Evolutionary conservation across 768 basidiomycete species (phyloP), one percentile per base, ranked within the genome.

Genomic region (Phylloporus rhodoxanthus): DNA sequence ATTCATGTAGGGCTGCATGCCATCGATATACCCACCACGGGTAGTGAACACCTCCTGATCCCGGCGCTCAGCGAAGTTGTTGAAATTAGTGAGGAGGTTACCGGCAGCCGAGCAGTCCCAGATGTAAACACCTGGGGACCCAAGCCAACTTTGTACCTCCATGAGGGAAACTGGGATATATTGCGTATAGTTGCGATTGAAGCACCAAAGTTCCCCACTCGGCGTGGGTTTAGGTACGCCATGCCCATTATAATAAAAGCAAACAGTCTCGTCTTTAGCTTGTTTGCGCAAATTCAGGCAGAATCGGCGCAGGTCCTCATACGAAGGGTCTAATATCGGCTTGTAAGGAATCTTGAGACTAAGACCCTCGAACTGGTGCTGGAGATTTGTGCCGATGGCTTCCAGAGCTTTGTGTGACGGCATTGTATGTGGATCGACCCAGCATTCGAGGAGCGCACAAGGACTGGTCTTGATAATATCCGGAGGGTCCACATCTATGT

Each of bases 91-190:
- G 26, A 98, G 72, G 37, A 98, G 82, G 68, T 97, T 82, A 1
- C 96, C 96, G 2, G 96, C 95, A n/a, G 91, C 90, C 2, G 92
- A 94, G 66, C 94, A 97, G 64, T 99, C 96, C 96, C 96, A 99
- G 47, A 99, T 91, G 66, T 94, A 98, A 25, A 98, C 91, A 26
- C 89, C 91, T 1, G 96, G 96, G 1, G 91, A 89, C 6, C 91
- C 92, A 4, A 98, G 72, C 91, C 93, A 97, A 17, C 75, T 80
- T 65, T 98, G 94, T 14, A 99, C 76, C 58, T 99, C 96, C 66
- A 86, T 86, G 37, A 99, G 74, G 15, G 91, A 93, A 10, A 98
- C 88, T 0, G 96, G 96, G 51, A 98, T 98, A 63, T 99, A 99
- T 68, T 99, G 95, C 0, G 96, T 97, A 67, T 98, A 98, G 57